Evolutionary conservation across 2,329 filamentous ascomycete species (phyloP), one percentile per base, ranked within the genome.

Genomic region (Fulvia fulva): DNA sequence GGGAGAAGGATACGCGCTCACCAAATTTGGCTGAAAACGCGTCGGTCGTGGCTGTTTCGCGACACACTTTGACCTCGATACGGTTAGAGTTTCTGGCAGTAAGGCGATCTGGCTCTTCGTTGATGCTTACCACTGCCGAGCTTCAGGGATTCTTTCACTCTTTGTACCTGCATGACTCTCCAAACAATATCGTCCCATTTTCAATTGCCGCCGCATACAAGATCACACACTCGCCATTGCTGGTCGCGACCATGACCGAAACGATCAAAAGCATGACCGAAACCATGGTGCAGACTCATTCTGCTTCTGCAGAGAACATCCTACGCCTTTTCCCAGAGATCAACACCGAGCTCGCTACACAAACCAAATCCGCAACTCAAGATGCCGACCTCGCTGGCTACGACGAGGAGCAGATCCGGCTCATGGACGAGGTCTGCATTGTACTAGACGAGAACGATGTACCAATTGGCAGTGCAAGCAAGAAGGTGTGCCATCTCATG

Each of bases 361-460:
- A 78, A 63, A 68, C 80, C 60, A 73, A 86, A 23, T 60, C 75
- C 81, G 88, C 76, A 49, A 71, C 65, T 25, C 72, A 71, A 71
- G 87, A 87, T 68, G 77, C 78, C 63, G 90, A 91, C 58, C 83
- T 97, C 46, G 88, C 88, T 57, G 94, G 93, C 53, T 95, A 97
- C 79, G 92, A 97, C 79, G 93, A 90, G 74, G 93, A 97, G 80
- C 94, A 99, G 79, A 96, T 97, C 70, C 87, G 93, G 52, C 79
- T 99, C 70, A 99, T 99, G 94, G 93, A 99, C 71, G 94, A 97
- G 80, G 89, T 97, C 51, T 99, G 94, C 82, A 97, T 99, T 73
- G 94, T 99, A 19, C 80, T 95, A 49, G 93, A 97, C 75, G 87
- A 96, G 69, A 84, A 97, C 70, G 94, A 97, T 75, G 80, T 85